phyloP scores from a whole-genome alignment of 2,329 filamentous ascomycete genomes.

The Beauveria scarabaeidicola region DNA sequence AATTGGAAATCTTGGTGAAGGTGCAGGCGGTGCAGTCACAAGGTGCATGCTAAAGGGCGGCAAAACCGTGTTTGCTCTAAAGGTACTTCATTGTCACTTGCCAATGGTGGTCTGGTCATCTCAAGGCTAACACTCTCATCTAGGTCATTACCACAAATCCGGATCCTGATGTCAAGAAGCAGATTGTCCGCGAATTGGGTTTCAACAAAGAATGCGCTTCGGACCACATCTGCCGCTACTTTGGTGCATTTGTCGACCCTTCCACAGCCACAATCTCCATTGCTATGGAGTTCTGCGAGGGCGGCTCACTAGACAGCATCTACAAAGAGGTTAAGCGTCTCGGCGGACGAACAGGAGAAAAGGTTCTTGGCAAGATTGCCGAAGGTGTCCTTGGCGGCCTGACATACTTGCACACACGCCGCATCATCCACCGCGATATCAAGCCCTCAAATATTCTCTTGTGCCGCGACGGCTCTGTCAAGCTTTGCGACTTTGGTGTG shows the following conservation, averaged over 20 bases:
- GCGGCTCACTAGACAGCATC: slow-evolving; percentile 89
- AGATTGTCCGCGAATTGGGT: slow-evolving; percentile 89
- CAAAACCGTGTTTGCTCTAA: slow-evolving; percentile 91
- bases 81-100: slow-evolving; percentile 49
- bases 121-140: slow-evolving; percentile 11
- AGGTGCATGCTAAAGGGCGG: slow-evolving; percentile 81
- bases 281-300: slow-evolving; percentile 98
- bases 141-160: slow-evolving; percentile 97
- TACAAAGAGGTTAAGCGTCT: slow-evolving; percentile 96
- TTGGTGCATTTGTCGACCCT: slow-evolving; percentile 92
- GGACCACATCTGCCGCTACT: slow-evolving; percentile 94
- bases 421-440: slow-evolving; percentile 98
- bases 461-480: slow-evolving; percentile 86
- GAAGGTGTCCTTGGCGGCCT: slow-evolving; percentile 90
- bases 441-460: slow-evolving; percentile 96
- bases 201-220: slow-evolving; percentile 98
- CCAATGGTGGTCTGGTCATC: not conserved
- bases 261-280: slow-evolving; percentile 96
- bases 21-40: slow-evolving; percentile 91
- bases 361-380: slow-evolving; percentile 92
- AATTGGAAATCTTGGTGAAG: slow-evolving; percentile 83
- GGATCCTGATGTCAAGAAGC: slow-evolving; percentile 95
- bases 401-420: slow-evolving; percentile 88
- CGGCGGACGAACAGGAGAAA: slow-evolving; percentile 89
- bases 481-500: slow-evolving; percentile 97